Percentiles rank a stretch among this genome's conserved stretches.
Evolutionary conservation across 2,329 filamentous ascomycete species (phyloP).

Genomic region (Monilinia laxa): DNA sequence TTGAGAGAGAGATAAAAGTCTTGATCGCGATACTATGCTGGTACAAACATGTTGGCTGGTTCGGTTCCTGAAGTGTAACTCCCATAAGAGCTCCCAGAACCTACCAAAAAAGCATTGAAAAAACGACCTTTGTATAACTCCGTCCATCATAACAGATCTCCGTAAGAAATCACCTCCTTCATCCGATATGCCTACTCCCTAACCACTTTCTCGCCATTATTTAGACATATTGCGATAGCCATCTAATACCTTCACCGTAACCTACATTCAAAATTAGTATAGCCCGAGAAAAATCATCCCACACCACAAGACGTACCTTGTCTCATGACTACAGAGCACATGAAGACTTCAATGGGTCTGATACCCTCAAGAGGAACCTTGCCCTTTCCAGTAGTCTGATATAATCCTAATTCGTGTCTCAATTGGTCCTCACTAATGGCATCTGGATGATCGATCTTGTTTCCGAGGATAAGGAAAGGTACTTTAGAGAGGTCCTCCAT

Average conservation of each 20-base stretch:
- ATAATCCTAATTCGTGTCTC: constrained; percentile 85
- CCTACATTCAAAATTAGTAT: constrained; percentile 46
- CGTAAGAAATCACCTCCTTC: constrained; percentile 27
- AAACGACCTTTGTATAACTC: constrained; percentile 40
- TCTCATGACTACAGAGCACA: constrained; percentile 98
- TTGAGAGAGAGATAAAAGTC: constrained; percentile 29
- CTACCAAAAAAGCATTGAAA: constrained; percentile 33
- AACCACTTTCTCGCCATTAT: constrained; percentile 26
- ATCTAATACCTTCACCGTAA: constrained; percentile 87
- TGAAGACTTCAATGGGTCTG: constrained; percentile 93
- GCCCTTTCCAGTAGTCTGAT: constrained; percentile 95
- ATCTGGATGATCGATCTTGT: constrained; percentile 99
- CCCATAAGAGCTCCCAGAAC: constrained; percentile 29
- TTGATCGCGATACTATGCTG: constrained; percentile 40
- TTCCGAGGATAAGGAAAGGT: constrained; percentile 92
- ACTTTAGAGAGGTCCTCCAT: constrained; percentile 98
- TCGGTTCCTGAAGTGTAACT: constrained; percentile 31
- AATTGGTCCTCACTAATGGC: constrained; percentile 95
- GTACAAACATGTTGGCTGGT: constrained; percentile 36
- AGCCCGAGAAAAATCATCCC: constrained; percentile 25
- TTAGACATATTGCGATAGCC: constrained; percentile 91
- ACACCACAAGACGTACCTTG: constrained; percentile 60
- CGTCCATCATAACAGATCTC: constrained; percentile 37
- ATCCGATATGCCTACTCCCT: constrained; percentile 13
- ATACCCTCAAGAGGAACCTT: constrained; percentile 91